Conservation (phyloP, 2,329 filamentous ascomycete genomes). For the Colletotrichum sp. region DNA sequence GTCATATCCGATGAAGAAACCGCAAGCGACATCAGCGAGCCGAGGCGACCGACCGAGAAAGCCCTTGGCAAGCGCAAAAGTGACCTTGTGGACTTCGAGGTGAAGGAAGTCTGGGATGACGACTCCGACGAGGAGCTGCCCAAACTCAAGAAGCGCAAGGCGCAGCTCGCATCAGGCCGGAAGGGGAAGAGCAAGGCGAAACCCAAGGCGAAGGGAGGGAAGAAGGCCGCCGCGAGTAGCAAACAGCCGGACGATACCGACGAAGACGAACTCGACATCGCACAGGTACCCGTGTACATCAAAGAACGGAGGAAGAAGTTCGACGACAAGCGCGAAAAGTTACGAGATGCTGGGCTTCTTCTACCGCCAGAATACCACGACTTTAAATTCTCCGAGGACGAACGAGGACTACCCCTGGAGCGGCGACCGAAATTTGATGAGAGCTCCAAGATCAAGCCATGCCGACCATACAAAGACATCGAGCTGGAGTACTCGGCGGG, state of each 20-base stretch:
- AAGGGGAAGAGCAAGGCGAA: constrained; percentile 34
- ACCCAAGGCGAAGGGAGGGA: constrained; percentile 47
- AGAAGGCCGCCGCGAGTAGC: constrained; percentile 24
- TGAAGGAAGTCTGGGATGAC: constrained; percentile 60
- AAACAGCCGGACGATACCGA: constrained; percentile 34
- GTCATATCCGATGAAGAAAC: constrained; percentile 12
- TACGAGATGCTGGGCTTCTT: constrained; percentile 73
- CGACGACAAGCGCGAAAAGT: constrained; percentile 61
- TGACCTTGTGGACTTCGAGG: constrained; percentile 35
- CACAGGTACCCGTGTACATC: constrained; percentile 76
- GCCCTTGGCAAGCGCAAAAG: constrained; percentile 41
- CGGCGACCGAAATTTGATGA: constrained; percentile 74
- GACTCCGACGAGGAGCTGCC: constrained; percentile 67
- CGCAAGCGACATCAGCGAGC: not conserved
- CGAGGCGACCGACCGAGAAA: not conserved
- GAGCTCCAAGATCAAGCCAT: constrained; percentile 63
- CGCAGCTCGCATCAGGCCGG: constrained; percentile 43
- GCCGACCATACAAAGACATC: constrained; percentile 76
- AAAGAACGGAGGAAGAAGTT: constrained; percentile 71
- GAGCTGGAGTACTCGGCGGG: constrained; percentile 77
- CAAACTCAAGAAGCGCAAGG: constrained; percentile 65
- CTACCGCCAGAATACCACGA: constrained; percentile 80
- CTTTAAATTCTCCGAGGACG: constrained; percentile 76
- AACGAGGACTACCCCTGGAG: constrained; percentile 47
- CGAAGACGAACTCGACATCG: constrained; percentile 50